phyloP scores from a whole-genome alignment of 2,329 filamentous ascomycete species.

The Diaporthe sp. region DNA sequence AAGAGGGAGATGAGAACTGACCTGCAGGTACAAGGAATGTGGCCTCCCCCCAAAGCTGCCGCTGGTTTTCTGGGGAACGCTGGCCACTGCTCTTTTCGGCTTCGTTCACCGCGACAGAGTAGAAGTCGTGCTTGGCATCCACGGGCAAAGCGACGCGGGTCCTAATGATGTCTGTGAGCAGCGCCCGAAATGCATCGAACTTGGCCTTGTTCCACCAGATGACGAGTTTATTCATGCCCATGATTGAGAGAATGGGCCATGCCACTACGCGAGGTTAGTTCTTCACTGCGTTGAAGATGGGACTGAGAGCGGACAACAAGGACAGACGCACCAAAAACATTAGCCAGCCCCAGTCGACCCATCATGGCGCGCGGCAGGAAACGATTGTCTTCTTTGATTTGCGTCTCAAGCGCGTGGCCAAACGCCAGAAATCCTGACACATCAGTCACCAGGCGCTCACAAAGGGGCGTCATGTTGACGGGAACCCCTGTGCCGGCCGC shows the following conservation, averaged over 20 bases:
- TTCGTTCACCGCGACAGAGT: constrained; percentile 23
- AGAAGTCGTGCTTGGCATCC: constrained; percentile 36
- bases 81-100: not conserved
- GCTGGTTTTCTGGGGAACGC: not conserved
- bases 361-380: not conserved
- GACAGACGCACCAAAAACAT: not conserved
- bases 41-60: constrained; percentile 33
- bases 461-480: constrained; percentile 39
- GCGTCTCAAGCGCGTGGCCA: constrained; percentile 32
- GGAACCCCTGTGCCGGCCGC: not conserved
- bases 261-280: not conserved
- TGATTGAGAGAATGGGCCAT: constrained; percentile 10
- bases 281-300: not conserved
- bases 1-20: no score
- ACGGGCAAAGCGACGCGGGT: constrained; percentile 25
- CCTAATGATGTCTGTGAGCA: constrained; percentile 29
- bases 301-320: no score
- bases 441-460: constrained; percentile 38
- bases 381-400: constrained; percentile 28
- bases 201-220: constrained; percentile 9
- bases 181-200: not conserved
- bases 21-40: constrained; percentile 35
- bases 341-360: not conserved
- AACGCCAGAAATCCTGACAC: constrained; percentile 40
- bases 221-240: not conserved